Evolutionary conservation across 2,329 filamentous ascomycete species (phyloP).

Genomic region (Trichoderma koningii): DNA sequence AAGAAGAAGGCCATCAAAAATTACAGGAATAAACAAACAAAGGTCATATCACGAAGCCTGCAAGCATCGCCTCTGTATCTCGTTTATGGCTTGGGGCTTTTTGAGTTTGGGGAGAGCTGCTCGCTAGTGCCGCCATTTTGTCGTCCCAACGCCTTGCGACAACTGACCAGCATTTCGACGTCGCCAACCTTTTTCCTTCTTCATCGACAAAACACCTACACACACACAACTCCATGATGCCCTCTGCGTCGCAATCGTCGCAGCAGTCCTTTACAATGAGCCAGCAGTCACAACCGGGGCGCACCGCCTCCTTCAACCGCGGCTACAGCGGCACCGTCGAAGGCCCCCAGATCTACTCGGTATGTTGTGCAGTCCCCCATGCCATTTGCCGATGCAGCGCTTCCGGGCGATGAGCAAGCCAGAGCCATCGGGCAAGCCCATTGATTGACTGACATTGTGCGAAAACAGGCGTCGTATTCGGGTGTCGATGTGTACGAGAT

Average conservation of each 20-base stretch:
- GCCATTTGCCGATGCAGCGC: not conserved
- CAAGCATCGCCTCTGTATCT: not conserved
- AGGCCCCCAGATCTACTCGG: slow-evolving; percentile 63
- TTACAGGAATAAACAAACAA: not conserved
- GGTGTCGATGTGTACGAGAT: slow-evolving; percentile 98
- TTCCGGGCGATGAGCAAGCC: not conserved
- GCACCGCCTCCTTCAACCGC: slow-evolving; percentile 43
- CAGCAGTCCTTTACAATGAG: slow-evolving; percentile 61
- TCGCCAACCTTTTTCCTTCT: not conserved
- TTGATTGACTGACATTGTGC: slow-evolving; percentile 29
- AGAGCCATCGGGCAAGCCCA: not conserved
- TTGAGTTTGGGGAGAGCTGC: slow-evolving; percentile 2
- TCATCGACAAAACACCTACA: not conserved
- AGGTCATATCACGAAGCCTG: not conserved
- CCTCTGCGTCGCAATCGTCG: slow-evolving; percentile 54
- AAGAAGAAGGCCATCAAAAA: not conserved
- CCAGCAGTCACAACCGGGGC: slow-evolving; percentile 52
- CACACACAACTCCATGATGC: slow-evolving; percentile 34
- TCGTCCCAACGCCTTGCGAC: slow-evolving; percentile 24
- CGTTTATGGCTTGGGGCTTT: slow-evolving; percentile 13
- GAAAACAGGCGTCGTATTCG: slow-evolving; percentile 76
- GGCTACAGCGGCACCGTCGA: slow-evolving; percentile 43
- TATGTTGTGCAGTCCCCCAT: slow-evolving; percentile 39
- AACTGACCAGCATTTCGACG: slow-evolving; percentile 9
- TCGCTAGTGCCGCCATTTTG: slow-evolving; percentile 19